phyloP scores from a whole-genome alignment of 225 moss, liverwort and hornwort species.

The Pseudisothecium myosuroides region DNA sequence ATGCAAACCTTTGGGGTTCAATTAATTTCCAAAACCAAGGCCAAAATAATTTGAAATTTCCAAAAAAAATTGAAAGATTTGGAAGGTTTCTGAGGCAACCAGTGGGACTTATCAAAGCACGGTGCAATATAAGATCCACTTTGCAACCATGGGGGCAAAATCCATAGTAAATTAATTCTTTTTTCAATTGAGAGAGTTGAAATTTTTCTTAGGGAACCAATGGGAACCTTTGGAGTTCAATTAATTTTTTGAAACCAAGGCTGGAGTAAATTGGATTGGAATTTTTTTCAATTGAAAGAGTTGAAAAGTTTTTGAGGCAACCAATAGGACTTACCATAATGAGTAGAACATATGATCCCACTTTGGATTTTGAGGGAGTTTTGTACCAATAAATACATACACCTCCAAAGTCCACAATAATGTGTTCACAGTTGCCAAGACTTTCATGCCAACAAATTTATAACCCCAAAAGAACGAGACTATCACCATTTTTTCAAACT shows the following conservation, averaged over 20 bases:
- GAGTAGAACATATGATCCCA: neutral
- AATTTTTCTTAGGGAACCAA: no score
- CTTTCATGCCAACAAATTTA: fast-evolving
- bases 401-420: neutral
- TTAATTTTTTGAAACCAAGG: no score
- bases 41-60: neutral
- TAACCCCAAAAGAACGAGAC: fast-evolving
- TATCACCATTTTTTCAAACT: neutral
- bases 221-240: no score
- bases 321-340: neutral
- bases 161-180: no score
- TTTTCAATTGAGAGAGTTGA: no score
- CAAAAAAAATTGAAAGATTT: neutral
- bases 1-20: neutral
- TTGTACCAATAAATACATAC: neutral
- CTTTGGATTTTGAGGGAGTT: neutral
- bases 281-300: neutral
- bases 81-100: neutral
- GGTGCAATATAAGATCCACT: neutral
- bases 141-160: no score
- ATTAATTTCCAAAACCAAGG: neutral
- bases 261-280: neutral
- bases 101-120: neutral
- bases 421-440: fast-evolving
- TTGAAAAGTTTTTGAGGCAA: neutral